Evolutionary conservation across 805 yeast genomes (phyloP).

Genomic region (Yarrowia deformans): DNA sequence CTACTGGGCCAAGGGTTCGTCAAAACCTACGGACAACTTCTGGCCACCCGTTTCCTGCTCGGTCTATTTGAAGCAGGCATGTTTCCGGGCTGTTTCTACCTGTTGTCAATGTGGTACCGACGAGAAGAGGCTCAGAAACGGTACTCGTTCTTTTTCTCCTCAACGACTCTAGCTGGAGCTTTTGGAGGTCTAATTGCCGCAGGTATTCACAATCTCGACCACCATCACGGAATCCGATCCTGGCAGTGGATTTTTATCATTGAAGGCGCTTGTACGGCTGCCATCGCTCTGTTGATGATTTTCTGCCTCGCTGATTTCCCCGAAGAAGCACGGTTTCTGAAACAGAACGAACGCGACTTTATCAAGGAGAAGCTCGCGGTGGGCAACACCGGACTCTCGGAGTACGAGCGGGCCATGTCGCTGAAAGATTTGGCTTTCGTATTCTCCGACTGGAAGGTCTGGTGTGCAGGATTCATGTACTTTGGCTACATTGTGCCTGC

Average conservation of each 20-base stretch:
- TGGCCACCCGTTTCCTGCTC: conserved; percentile 67
- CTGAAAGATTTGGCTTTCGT: conserved; percentile 56
- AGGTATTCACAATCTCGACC: conserved; percentile 61
- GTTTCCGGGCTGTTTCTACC: conserved; percentile 77
- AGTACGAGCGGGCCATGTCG: conserved; percentile 58
- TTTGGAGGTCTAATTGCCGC: conserved; percentile 77
- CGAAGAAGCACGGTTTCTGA: conserved; percentile 65
- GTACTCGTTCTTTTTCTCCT: conserved; percentile 71
- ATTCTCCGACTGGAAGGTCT: conserved; percentile 66
- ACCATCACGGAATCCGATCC: conserved; percentile 54
- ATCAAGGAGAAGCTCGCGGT: conserved; percentile 65
- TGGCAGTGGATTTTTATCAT: conserved; percentile 65
- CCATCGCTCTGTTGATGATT: conserved; percentile 49
- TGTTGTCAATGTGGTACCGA: conserved; percentile 69
- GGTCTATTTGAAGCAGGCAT: conserved; percentile 76
- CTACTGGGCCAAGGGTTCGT: conserved; percentile 73
- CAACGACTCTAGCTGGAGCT: conserved; percentile 77
- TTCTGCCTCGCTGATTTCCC: conserved; percentile 75
- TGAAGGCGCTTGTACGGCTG: conserved; percentile 56
- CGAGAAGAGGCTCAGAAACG: conserved; percentile 72
- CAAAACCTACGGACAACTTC: conserved; percentile 62
- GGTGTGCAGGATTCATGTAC: conserved; percentile 65
- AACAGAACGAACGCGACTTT: conserved; percentile 60
- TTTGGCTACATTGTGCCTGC: conserved; percentile 74
- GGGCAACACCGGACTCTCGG: conserved; percentile 59